These are phyloP conservation scores for Talaromyces albobiverticillius DNA, from an alignment of 2,329 filamentous ascomycete genomes.

Conservation along the genomic window DNA sequence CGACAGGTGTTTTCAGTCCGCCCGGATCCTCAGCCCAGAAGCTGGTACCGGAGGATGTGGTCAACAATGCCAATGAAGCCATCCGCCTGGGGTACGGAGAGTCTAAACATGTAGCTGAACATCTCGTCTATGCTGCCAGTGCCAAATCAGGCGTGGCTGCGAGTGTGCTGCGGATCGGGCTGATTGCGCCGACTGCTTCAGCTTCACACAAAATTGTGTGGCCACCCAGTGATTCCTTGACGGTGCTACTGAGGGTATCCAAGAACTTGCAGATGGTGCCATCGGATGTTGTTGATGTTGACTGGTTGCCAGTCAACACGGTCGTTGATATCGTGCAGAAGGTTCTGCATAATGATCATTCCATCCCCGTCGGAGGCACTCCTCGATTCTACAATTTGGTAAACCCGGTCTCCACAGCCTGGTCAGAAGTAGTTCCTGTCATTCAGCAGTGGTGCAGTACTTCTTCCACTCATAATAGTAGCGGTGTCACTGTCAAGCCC, in stretches of 20 bases:
- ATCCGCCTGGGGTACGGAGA: conserved; percentile 5
- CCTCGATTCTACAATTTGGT: conserved; percentile 10
- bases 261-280: conserved; percentile 3
- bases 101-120: conserved; percentile 10
- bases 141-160: neutral
- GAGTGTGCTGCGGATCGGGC: conserved; percentile 2
- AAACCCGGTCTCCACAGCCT: neutral
- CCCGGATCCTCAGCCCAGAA: neutral
- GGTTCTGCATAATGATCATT: neutral
- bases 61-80: neutral
- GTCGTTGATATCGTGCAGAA: neutral
- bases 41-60: neutral
- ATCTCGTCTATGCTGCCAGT: neutral
- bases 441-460: conserved; percentile 2
- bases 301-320: conserved; percentile 7
- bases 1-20: neutral
- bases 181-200: neutral
- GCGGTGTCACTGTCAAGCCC: neutral
- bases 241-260: neutral
- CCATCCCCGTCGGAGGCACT: no score
- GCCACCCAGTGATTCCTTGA: neutral
- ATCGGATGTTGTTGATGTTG: neutral
- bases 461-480: no score
- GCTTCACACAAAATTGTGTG: neutral
- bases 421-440: neutral